Conservation (phyloP, 108 stramenopile genomes). For the Skeletonema grethae region DNA sequence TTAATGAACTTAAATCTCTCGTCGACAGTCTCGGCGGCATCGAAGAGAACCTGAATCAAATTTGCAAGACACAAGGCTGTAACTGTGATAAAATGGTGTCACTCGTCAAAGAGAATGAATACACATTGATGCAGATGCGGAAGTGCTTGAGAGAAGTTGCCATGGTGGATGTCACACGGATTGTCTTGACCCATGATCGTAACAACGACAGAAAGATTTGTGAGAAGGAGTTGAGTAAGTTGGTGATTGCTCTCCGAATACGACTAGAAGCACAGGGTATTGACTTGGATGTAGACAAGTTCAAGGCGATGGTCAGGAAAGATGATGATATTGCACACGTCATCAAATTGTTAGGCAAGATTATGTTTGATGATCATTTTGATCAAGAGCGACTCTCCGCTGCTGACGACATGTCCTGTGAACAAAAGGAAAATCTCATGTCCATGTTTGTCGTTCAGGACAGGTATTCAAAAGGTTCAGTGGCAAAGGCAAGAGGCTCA, state of each 20-base stretch:
- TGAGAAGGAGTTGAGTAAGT: background rate
- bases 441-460: background rate
- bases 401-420: background rate
- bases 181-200: background rate
- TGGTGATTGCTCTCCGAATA: background rate
- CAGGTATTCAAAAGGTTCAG: background rate
- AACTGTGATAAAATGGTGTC: background rate
- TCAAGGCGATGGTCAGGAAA: constrained; percentile 1
- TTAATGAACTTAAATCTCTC: background rate
- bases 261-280: background rate
- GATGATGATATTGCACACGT: background rate
- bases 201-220: background rate
- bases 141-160: constrained; percentile 1
- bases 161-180: background rate
- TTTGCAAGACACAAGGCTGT: background rate
- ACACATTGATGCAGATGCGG: background rate
- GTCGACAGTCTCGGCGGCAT: background rate
- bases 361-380: background rate
- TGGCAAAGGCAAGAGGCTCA: background rate
- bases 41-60: background rate
- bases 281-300: constrained; percentile 1
- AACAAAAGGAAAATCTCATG: background rate
- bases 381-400: background rate
- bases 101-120: constrained; percentile 2
- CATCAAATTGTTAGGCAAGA: background rate